Percentiles rank a stretch among this genome's conserved stretches.
phyloP scores from a whole-genome alignment of 116 monocot species.

The Phalaenopsis hybrid region DNA sequence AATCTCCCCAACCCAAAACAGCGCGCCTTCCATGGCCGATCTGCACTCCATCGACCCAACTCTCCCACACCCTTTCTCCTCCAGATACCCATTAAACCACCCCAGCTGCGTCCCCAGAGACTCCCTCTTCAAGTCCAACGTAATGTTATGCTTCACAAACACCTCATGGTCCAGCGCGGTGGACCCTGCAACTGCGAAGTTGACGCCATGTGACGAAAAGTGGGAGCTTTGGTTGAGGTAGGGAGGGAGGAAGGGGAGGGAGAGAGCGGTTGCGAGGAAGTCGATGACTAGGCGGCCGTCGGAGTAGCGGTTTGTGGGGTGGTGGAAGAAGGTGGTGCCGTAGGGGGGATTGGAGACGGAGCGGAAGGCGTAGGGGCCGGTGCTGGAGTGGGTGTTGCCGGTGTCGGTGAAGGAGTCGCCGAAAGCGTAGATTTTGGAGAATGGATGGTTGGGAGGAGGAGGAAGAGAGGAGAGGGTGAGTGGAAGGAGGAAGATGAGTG shows the following conservation, averaged over 20 bases:
- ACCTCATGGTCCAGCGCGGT: conserved; percentile 32
- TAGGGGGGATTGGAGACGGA: conserved; percentile 16
- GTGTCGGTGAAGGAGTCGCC: conserved; percentile 38
- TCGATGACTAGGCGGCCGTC: conserved; percentile 43
- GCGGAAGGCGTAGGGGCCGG: conserved; percentile 25
- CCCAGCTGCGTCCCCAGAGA: conserved; percentile 25
- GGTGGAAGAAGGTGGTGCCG: conserved; percentile 31
- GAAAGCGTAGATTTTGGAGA: conserved; percentile 23
- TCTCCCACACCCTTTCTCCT: conserved; percentile 21
- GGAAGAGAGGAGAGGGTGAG: conserved; percentile 2
- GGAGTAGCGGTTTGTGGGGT: conserved; percentile 35
- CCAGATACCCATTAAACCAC: conserved; percentile 36
- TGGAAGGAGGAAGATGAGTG: conserved; percentile 11
- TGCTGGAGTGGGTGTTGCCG: conserved; percentile 32
- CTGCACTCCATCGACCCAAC: conserved; percentile 10
- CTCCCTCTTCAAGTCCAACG: conserved; percentile 5
- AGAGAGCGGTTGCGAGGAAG: conserved; percentile 17
- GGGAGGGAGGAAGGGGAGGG: conserved; percentile 42
- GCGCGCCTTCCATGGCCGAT: conserved; percentile 27
- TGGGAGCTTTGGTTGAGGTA: conserved; percentile 1
- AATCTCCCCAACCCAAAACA: conserved; percentile 93
- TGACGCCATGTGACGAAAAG: conserved; percentile 24
- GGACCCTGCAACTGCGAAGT: conserved; percentile 42
- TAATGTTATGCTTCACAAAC: conserved; percentile 16
- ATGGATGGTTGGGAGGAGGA: conserved; percentile 51